Conservation (phyloP, 163 green algal species). For the Scenedesmus sp. region DNA sequence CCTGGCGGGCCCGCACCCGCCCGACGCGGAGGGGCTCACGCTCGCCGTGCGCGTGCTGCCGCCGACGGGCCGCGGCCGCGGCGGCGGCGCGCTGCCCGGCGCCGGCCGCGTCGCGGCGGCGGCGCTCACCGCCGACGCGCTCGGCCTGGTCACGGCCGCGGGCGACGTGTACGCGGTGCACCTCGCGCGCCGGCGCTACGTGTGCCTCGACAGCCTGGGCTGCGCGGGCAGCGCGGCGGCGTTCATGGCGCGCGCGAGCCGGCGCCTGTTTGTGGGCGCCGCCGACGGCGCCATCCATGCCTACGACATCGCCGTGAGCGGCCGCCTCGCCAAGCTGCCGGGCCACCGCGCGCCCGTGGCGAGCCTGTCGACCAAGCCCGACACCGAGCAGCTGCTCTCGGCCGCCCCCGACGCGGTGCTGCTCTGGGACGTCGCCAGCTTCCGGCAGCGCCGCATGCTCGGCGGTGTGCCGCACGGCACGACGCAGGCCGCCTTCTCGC, state of each 20-base stretch:
- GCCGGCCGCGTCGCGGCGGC: background rate
- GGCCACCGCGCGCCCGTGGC: slow-evolving; percentile 17
- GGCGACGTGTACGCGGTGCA: slow-evolving; percentile 29
- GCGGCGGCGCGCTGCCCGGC: background rate
- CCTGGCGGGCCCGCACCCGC: background rate
- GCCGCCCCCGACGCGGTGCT: slow-evolving; percentile 24
- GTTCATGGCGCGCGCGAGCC: slow-evolving; percentile 34
- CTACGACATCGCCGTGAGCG: slow-evolving; percentile 17
- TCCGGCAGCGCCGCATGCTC: slow-evolving; percentile 33
- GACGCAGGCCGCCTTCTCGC: slow-evolving; percentile 28
- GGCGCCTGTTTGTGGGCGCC: slow-evolving; percentile 36
- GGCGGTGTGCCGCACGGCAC: slow-evolving; percentile 16
- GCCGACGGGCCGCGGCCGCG: background rate
- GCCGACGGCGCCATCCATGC: slow-evolving; percentile 7
- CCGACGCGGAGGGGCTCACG: slow-evolving; percentile 16
- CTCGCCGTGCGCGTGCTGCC: slow-evolving; percentile 1
- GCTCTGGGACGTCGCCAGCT: slow-evolving; percentile 26
- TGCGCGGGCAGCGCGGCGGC: slow-evolving; percentile 6
- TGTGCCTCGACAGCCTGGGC: slow-evolving; percentile 1
- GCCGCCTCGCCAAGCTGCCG: slow-evolving; percentile 19
- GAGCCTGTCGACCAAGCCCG: slow-evolving; percentile 5
- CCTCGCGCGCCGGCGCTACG: slow-evolving; percentile 20
- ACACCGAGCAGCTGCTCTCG: slow-evolving; percentile 43
- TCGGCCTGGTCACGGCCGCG: slow-evolving; percentile 8
- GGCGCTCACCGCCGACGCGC: background rate